Conservation (phyloP, 208 protist species). For the Novymonas esmeraldas region DNA sequence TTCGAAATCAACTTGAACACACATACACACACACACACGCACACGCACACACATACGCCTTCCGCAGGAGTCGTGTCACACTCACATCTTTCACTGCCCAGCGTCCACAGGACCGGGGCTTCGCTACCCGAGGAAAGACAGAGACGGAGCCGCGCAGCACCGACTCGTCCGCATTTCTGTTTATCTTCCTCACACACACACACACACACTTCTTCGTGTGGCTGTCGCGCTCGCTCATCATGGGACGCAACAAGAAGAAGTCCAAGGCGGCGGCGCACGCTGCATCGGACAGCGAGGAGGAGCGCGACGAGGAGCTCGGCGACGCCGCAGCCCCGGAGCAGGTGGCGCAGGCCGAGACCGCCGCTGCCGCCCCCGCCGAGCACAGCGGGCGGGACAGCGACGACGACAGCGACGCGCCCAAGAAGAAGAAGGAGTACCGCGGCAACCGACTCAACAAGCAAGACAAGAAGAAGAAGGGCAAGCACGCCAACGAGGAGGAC, state of each 20-base stretch:
- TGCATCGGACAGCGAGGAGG: constrained; percentile 27
- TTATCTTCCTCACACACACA: not conserved
- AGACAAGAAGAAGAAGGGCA: constrained; percentile 37
- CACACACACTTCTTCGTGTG: not conserved
- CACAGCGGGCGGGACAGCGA: constrained; percentile 8
- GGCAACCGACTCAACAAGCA: constrained; percentile 53
- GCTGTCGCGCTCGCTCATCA: constrained; percentile 2
- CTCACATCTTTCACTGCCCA: not conserved
- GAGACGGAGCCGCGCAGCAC: no score
- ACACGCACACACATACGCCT: not conserved
- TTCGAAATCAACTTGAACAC: not conserved
- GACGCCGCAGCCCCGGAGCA: not conserved
- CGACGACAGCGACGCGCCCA: constrained; percentile 12
- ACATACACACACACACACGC: not conserved
- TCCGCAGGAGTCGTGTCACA: not conserved
- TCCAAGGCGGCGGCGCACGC: constrained; percentile 35
- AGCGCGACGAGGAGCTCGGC: constrained; percentile 25
- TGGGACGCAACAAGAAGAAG: constrained; percentile 73
- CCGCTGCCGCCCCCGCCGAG: not conserved
- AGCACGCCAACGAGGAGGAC: constrained; percentile 2
- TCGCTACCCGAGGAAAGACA: not conserved
- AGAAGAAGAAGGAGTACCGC: constrained; percentile 79
- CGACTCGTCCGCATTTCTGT: not conserved
- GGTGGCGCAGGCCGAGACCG: not conserved
- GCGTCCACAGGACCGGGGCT: no score